Percentiles rank a stretch among this genome's conserved stretches.
Evolutionary conservation across 2,329 filamentous ascomycete genomes (phyloP).

Genomic region (Penicillium sp.): DNA sequence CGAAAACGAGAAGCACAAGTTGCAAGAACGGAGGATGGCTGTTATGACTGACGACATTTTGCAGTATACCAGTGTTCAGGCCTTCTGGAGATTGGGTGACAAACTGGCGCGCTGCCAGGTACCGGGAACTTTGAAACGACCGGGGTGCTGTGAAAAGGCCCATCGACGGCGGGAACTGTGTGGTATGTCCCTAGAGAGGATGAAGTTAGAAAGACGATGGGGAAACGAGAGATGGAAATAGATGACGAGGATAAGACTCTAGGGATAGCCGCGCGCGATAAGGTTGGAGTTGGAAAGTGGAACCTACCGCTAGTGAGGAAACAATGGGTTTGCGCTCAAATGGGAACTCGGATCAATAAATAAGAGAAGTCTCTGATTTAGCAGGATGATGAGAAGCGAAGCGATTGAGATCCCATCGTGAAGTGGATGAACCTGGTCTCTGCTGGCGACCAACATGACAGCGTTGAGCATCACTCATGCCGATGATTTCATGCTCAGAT

Average conservation of each 20-base stretch:
- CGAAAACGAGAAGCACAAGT: constrained; percentile 83
- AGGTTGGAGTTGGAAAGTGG: constrained; percentile 13
- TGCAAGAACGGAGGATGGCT: constrained; percentile 59
- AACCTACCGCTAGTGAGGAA: constrained; percentile 7
- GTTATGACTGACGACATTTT: constrained; percentile 34
- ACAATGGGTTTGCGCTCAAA: background rate
- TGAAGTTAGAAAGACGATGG: background rate
- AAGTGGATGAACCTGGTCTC: background rate
- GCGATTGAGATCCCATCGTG: background rate
- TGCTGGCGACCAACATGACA: background rate
- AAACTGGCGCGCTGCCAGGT: constrained; percentile 27
- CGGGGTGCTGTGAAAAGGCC: constrained; percentile 54
- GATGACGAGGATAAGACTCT: background rate
- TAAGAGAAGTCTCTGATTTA: background rate
- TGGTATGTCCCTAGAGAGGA: background rate
- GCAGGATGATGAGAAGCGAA: background rate
- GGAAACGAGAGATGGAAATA: background rate
- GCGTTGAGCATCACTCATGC: constrained; percentile 1
- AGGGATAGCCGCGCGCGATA: background rate
- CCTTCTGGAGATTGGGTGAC: constrained; percentile 31
- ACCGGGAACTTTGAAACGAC: constrained; percentile 53
- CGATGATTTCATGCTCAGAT: constrained; percentile 18
- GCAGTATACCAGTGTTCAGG: constrained; percentile 26
- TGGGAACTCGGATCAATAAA: background rate
- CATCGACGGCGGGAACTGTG: constrained; percentile 30